phyloP scores from a whole-genome alignment of 345 rosid genomes.

The Eucalyptus caleyi region DNA sequence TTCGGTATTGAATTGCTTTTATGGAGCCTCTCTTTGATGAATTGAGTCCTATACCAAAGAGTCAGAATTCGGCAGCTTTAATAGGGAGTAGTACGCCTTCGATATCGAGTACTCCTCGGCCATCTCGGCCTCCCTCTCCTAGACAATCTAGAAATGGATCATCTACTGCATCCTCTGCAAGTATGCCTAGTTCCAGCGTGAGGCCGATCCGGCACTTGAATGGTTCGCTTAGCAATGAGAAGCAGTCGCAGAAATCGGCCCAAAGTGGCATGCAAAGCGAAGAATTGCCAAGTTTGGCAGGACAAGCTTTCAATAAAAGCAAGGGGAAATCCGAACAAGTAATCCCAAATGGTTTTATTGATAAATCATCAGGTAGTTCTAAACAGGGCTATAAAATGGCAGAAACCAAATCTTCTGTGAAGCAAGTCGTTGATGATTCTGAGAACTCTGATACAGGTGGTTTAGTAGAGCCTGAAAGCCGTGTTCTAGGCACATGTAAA shows the following conservation, averaged over 20 bases:
- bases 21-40: constrained; percentile 52
- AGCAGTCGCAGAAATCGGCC: constrained; percentile 3
- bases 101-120: not conserved
- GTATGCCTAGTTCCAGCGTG: not conserved
- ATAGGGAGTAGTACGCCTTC: constrained; percentile 12
- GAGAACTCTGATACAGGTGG: constrained; percentile 21
- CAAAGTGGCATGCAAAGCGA: constrained; percentile 1
- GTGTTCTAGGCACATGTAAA: not conserved
- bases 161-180: not conserved
- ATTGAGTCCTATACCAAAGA: constrained; percentile 26
- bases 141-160: constrained; percentile 22
- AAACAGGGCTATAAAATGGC: not conserved
- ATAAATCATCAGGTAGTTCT: not conserved
- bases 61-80: constrained; percentile 18
- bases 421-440: constrained; percentile 18
- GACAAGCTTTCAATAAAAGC: constrained; percentile 3
- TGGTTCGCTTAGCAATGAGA: constrained; percentile 9
- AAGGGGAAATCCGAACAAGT: constrained; percentile 12
- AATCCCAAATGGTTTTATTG: not conserved
- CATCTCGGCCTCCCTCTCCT: constrained; percentile 29
- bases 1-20: constrained; percentile 19
- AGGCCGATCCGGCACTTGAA: constrained; percentile 7
- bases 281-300: constrained; percentile 15
- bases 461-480: constrained; percentile 23
- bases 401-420: constrained; percentile 18